Base-by-base conservation (phyloP, 805 yeast species). In the Yamadazyma philogaea region DNA sequence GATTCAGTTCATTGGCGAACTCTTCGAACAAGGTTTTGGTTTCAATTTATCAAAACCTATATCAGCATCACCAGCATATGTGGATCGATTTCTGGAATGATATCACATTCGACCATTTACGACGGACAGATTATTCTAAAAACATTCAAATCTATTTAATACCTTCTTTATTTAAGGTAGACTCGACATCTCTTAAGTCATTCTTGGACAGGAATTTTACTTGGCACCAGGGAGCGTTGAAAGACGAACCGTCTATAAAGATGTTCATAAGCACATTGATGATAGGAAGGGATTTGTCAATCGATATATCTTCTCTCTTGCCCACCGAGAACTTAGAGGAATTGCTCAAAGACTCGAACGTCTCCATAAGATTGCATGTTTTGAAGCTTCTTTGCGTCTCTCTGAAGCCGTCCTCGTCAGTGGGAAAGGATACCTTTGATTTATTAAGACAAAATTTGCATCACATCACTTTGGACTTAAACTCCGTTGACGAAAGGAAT, bases 1-100 rank as follows among this genome's bases (percentile, higher is more conserved):
- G 62, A 67, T 70, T 81, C 1, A 79, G 77, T 49, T 75, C 87
- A 0, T 57, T 87, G 42, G 82, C 93, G 0, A 84, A 79, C 46
- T 75, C 83, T 2, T 70, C 80, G 15, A 81, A 85, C n/a, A 83
- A 79, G 53, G 70, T 81, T 14, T 43, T 83, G 1, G 66, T 67
- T 6, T 54, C 72, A 0, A 45, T 53, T 47, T 66, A 39, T 46
- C 46, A 47, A 22, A 44, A 48, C 15, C 35, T 68, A 4, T 68
- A 69, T 44, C 52, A 34, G 6, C 43, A 47, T 6, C 53, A 59
- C n/a, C 63, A 57, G 40, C 49, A 50, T 15, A 56, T 55, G 8
- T 84, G 88, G 87, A 52, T 77, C 4, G 40, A 51, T 0, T 38
- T 68, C 3, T 86, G 93, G 93, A 54, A 65, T 14, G 49, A 53